Percentiles rank a stretch among this genome's conserved stretches.
Evolutionary conservation across 257 asterid species (phyloP).

Genomic region (Nicotiana obtusifolia): DNA sequence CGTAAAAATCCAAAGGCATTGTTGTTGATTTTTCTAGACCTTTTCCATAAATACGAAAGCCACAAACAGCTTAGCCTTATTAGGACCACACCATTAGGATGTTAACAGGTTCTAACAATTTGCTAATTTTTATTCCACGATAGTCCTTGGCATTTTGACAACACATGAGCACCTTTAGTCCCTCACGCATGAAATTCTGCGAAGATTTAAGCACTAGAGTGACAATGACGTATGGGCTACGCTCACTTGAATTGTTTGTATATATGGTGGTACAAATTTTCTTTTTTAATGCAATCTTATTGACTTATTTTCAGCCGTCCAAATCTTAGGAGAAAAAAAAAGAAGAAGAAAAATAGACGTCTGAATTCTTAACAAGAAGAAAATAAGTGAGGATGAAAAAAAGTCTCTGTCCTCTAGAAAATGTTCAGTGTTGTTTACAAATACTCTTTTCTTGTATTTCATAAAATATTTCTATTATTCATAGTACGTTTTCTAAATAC

Average conservation of each 20-base stretch:
- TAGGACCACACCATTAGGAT: neutral
- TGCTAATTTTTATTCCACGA: neutral
- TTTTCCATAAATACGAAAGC: neutral
- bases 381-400: neutral
- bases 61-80: neutral
- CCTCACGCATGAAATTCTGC: neutral
- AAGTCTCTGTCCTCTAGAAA: neutral
- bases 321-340: neutral
- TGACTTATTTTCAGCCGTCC: neutral
- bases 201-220: neutral
- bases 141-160: neutral
- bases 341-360: neutral
- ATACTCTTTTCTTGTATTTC: neutral
- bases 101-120: neutral
- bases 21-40: neutral
- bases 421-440: neutral
- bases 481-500: neutral
- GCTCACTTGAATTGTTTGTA: neutral
- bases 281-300: neutral
- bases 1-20: neutral
- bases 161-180: too few relatives aligned
- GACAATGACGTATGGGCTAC: neutral
- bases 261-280: neutral
- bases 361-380: neutral
- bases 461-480: neutral